Conservation (phyloP, 768 basidiomycete genomes). For the Boletus insuetus region DNA sequence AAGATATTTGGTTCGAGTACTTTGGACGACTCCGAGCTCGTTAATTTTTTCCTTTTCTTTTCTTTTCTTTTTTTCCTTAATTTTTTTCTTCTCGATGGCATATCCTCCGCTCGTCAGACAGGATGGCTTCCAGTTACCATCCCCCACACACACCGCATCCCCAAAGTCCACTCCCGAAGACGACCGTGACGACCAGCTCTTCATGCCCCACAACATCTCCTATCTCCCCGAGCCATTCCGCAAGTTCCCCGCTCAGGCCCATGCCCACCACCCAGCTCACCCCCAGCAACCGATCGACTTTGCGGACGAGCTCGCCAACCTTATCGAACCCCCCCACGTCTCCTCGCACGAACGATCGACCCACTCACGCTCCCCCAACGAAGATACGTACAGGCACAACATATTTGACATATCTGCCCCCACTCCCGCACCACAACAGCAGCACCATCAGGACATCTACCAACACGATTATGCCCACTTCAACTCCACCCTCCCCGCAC, state of each 20-base stretch:
- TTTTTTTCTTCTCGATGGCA: constrained; percentile 17
- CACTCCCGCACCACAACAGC: constrained; percentile 32
- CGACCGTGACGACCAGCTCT: constrained; percentile 34
- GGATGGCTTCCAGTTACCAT: constrained; percentile 70
- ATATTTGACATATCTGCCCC: constrained; percentile 64
- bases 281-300: constrained; percentile 46
- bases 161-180: constrained; percentile 30
- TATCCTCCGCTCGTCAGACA: constrained; percentile 47
- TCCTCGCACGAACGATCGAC: constrained; percentile 43
- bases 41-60: not conserved
- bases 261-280: constrained; percentile 13
- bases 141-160: constrained; percentile 36
- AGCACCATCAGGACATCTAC: constrained; percentile 30
- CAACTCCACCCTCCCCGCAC: constrained; percentile 49
- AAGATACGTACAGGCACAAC: constrained; percentile 49
- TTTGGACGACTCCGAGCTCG: not conserved
- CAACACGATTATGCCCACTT: constrained; percentile 39
- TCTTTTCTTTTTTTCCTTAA: not conserved
- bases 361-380: constrained; percentile 39
- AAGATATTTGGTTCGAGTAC: constrained; percentile 14
- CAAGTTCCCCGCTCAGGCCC: constrained; percentile 40
- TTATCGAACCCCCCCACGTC: constrained; percentile 43
- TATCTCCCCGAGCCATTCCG: constrained; percentile 56
- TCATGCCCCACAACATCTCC: constrained; percentile 43
- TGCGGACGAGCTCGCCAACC: constrained; percentile 62